Conservation (phyloP, 2,329 filamentous ascomycete genomes). For the Sclerotinia minor region DNA sequence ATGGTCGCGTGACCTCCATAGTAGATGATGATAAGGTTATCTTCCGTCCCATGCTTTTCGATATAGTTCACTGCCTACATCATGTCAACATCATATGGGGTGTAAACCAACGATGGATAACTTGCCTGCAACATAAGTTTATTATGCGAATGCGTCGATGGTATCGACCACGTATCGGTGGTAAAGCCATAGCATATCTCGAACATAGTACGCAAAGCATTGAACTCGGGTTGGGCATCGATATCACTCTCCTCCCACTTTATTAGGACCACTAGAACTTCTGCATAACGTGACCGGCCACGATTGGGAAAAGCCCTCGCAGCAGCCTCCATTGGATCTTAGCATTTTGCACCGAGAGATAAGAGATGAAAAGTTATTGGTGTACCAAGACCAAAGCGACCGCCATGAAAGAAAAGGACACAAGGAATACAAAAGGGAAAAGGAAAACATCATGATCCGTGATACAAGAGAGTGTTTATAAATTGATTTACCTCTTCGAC, state of each 20-base stretch:
- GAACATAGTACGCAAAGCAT: conserved; percentile 32
- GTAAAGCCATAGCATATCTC: conserved; percentile 32
- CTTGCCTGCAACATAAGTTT: conserved; percentile 34
- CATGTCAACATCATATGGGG: conserved; percentile 10
- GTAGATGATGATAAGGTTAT: conserved; percentile 35
- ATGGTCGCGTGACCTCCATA: conserved; percentile 35
- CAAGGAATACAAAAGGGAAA: not conserved
- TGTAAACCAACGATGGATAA: not conserved
- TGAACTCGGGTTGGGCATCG: conserved; percentile 30
- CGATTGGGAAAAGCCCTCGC: conserved; percentile 33
- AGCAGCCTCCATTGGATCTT: conserved; percentile 30
- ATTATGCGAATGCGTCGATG: conserved; percentile 31
- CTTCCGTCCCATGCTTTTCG: conserved; percentile 28
- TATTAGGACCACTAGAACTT: conserved; percentile 33
- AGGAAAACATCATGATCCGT: conserved; percentile 19
- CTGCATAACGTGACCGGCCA: conserved; percentile 32
- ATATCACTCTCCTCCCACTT: conserved; percentile 35
- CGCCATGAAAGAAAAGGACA: conserved; percentile 15
- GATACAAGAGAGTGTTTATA: conserved; percentile 15
- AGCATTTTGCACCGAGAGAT: conserved; percentile 23
- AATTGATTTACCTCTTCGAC: conserved; percentile 26
- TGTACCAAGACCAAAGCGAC: not conserved
- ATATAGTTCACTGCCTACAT: conserved; percentile 32
- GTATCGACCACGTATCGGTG: conserved; percentile 35
- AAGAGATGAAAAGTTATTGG: conserved; percentile 13